Conservation (phyloP, 2,329 filamentous ascomycete genomes). For the Neopestalotiopsis sp. region DNA sequence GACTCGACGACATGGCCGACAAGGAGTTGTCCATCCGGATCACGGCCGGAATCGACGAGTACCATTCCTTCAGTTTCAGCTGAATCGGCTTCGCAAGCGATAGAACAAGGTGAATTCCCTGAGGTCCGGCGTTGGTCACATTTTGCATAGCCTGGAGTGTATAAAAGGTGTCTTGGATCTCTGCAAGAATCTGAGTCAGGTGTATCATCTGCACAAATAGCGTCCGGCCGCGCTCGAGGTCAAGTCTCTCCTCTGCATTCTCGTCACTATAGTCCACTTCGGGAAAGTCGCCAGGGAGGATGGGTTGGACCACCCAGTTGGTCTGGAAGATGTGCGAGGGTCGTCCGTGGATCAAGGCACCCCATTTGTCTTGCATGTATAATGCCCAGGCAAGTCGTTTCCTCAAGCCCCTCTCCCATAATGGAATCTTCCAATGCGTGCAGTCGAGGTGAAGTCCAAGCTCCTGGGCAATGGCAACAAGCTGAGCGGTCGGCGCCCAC, state of each 20-base stretch:
- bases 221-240: conserved; percentile 70
- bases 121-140: conserved; percentile 67
- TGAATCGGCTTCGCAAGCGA: conserved; percentile 82
- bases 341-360: conserved; percentile 73
- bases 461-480: conserved; percentile 87
- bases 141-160: conserved; percentile 76
- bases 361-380: conserved; percentile 94
- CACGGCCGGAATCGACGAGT: conserved; percentile 66
- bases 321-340: conserved; percentile 65
- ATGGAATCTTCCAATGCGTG: conserved; percentile 82
- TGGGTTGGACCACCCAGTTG: conserved; percentile 70
- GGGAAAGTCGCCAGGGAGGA: conserved; percentile 63
- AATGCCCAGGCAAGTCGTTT: conserved; percentile 89
- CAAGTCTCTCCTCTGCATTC: conserved; percentile 64
- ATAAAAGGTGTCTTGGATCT: conserved; percentile 84
- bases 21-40: conserved; percentile 71
- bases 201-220: conserved; percentile 78
- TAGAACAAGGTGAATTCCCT: conserved; percentile 75
- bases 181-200: conserved; percentile 75
- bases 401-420: conserved; percentile 83
- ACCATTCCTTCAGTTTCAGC: conserved; percentile 83
- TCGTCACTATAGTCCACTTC: conserved; percentile 70
- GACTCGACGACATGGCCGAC: conserved; percentile 43
- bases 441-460: conserved; percentile 90
- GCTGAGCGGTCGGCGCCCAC: conserved; percentile 84